Percentiles rank a stretch among this genome's conserved stretches.
Evolutionary conservation across 768 basidiomycete genomes (phyloP).

Genomic region (Amanita muscaria): DNA sequence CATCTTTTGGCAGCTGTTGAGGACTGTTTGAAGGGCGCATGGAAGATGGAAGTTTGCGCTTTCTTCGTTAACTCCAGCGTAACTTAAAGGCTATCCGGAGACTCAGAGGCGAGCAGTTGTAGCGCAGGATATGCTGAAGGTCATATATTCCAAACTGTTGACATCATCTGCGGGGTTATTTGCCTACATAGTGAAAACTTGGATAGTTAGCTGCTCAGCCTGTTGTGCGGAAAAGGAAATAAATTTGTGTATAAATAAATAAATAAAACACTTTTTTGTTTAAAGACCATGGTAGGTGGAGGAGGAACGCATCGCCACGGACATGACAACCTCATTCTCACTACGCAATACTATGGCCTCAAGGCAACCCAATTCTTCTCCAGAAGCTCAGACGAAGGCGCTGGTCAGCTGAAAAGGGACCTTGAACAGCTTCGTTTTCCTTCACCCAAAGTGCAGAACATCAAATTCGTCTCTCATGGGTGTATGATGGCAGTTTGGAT

Average conservation of each 20-base stretch:
- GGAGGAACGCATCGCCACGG: no score
- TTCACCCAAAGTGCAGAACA: background rate
- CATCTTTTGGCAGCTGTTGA: slow-evolving; percentile 48
- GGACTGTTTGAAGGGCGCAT: slow-evolving; percentile 66
- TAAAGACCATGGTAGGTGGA: no score
- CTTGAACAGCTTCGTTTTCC: background rate
- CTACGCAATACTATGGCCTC: background rate
- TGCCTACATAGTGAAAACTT: no score
- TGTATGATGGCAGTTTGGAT: slow-evolving; percentile 7
- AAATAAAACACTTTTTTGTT: no score
- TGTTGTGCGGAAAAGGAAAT: no score
- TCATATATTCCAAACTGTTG: slow-evolving; percentile 44
- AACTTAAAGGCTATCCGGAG: slow-evolving; percentile 24
- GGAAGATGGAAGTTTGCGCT: slow-evolving; percentile 42
- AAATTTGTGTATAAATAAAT: no score
- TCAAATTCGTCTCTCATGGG: slow-evolving; percentile 4
- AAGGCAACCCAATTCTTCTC: slow-evolving; percentile 6
- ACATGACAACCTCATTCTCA: no score
- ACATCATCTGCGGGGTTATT: no score
- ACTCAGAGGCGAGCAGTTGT: slow-evolving; percentile 52
- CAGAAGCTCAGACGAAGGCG: background rate
- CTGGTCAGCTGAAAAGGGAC: background rate
- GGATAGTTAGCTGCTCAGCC: no score
- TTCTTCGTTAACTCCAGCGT: no score
- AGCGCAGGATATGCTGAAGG: slow-evolving; percentile 42